Percentiles rank a stretch among this genome's conserved stretches.
Evolutionary conservation across 495 filamentous ascomycete genomes (phyloP).

Genomic region (Copromyces sp.): DNA sequence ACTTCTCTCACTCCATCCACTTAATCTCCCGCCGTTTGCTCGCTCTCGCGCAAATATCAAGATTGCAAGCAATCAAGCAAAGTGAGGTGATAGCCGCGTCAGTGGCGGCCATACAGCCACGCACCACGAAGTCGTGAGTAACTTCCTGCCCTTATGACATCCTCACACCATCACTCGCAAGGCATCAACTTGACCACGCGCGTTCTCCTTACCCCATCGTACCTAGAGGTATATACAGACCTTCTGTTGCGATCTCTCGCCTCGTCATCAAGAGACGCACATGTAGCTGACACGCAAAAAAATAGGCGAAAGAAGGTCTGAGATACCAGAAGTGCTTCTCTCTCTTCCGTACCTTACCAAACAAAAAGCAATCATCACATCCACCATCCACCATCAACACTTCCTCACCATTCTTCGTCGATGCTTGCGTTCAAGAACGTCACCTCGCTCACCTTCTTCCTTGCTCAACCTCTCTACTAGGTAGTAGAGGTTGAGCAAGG

Average conservation of each 20-base stretch:
- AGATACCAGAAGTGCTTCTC: constrained; percentile 21
- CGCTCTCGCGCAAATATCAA: neutral
- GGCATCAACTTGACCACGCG: neutral
- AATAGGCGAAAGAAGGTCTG: constrained; percentile 23
- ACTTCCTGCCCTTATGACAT: neutral
- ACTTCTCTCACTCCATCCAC: neutral
- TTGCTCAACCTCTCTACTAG: constrained; percentile 1
- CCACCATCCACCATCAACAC: too few species aligned
- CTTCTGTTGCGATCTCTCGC: neutral
- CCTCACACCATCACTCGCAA: neutral
- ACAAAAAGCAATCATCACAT: neutral
- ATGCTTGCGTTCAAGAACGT: too few species aligned
- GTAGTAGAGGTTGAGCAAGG: too few species aligned
- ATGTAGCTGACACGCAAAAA: neutral
- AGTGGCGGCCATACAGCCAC: neutral
- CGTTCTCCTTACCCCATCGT: neutral
- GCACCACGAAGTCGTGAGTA: neutral
- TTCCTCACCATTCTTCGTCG: too few species aligned
- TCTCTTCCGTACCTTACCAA: constrained; percentile 2
- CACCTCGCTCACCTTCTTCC: constrained; percentile 2
- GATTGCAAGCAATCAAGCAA: neutral
- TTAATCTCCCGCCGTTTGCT: neutral
- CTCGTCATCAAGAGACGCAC: neutral
- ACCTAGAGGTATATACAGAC: neutral
- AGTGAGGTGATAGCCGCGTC: neutral